Base-by-base conservation (phyloP, 2,329 filamentous ascomycete species). In the Capronia coronata region DNA sequence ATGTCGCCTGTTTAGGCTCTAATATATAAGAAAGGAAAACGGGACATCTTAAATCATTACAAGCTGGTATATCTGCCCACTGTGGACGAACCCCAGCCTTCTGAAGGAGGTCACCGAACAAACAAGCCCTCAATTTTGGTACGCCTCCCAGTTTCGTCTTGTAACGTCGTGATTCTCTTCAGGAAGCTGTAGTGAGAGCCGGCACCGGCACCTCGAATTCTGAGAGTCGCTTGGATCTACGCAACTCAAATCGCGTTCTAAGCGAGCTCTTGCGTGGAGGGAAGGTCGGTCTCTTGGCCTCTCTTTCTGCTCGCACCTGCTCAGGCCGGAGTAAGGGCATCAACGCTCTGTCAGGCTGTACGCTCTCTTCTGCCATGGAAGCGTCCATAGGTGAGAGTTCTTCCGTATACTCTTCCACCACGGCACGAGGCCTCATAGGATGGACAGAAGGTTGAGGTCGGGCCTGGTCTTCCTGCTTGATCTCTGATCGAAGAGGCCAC, bases 251-350 rank as follows among this genome's bases (percentile, higher is more conserved):
- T 13, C 45, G 22, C 45, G 21, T 44, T 29, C 29, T 51, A 6
- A 51, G 29, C 19, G 48, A 51, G 43, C 48, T 51, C 34, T 51
- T 51, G 16, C 48, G 42, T 21, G 48, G 48, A 18, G 48, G 48
- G 18, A 41, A 38, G 9, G 6, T 19, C 14, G 44, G 10, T n/a
- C n/a, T 6, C 18, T 23, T 38, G n/a, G 39, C n/a, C n/a, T 21
- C n/a, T 30, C n/a, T 16, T 19, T 8, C 32, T 25, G 14, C 34
- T 22, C 11, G 27, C n/a, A 19, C 40, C 13, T 23, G 35, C 13
- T 16, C 14, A 19, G 44, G 44, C 18, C 14, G 14, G 14, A 37
- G 34, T 18, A 37, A 16, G 7, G 34, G 34, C 34, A 16, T 37
- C 5, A 37, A 19, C 14, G 7, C 14, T n/a, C 8, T 18, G 34